Conservation (phyloP, 2,329 filamentous ascomycete species). For the Talaromyces piceae region DNA sequence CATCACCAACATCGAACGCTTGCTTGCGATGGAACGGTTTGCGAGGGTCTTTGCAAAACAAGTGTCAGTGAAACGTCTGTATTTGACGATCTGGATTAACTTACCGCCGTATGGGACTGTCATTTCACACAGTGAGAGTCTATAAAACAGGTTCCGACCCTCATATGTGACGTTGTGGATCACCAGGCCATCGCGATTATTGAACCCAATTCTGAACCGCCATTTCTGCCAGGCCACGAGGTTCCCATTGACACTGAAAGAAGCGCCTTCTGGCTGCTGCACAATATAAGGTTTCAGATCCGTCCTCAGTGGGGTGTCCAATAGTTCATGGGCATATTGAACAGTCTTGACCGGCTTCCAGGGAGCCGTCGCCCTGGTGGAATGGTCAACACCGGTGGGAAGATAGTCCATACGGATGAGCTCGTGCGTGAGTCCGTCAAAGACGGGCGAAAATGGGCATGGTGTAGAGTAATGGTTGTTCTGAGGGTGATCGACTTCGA, state of each 20-base stretch:
- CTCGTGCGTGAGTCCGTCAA: constrained; percentile 55
- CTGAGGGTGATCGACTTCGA: constrained; percentile 27
- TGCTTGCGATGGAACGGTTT: constrained; percentile 63
- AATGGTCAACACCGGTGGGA: constrained; percentile 59
- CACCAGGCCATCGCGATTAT: constrained; percentile 58
- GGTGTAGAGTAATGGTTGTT: constrained; percentile 32
- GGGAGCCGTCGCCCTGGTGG: constrained; percentile 47
- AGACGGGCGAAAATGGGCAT: constrained; percentile 32
- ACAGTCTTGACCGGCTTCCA: constrained; percentile 49
- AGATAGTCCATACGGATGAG: constrained; percentile 63
- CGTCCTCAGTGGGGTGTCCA: constrained; percentile 37
- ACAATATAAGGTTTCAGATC: constrained; percentile 60
- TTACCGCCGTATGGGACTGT: constrained; percentile 41
- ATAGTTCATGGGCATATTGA: constrained; percentile 49
- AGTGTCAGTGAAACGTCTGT: not conserved
- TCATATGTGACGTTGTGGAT: constrained; percentile 60
- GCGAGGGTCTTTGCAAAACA: constrained; percentile 52
- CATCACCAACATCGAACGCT: constrained; percentile 64
- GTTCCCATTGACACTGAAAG: constrained; percentile 51
- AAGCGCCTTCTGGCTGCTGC: constrained; percentile 57
- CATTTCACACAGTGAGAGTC: constrained; percentile 61
- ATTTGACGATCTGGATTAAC: not conserved
- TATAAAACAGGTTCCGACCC: constrained; percentile 58
- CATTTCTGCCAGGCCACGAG: constrained; percentile 60
- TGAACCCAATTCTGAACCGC: constrained; percentile 55